Evolutionary conservation across 1,284 basidiomycete species (phyloP), one percentile per base, ranked within the genome.

Genomic region (Puccinia hordei): DNA sequence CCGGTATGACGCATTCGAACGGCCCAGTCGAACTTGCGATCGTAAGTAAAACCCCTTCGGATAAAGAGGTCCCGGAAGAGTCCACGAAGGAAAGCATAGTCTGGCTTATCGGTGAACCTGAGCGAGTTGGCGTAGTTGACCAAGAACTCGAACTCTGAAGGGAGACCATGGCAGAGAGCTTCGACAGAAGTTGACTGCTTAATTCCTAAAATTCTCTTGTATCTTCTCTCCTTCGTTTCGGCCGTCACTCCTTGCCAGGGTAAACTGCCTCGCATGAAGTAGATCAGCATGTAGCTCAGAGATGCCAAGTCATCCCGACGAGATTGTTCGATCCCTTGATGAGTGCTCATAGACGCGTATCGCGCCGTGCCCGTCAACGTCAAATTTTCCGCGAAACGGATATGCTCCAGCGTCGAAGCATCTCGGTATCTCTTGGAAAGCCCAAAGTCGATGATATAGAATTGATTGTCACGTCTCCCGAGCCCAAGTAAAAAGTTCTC

Each of bases 401-500:
- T 99, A 87, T 99, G 97, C 63, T 98, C 90, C 86, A 99, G 96
- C 78, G 97, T 99, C 91, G 98, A 98, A 61, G 96, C 95, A 88
- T 99, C 96, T 82, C 97, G 91, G 90, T 97, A 99, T 89, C 98
- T 98, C 90, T 99, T 99, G 63, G 97, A 96, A 75, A 99, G 90
- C 89, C 97, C 97, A 83, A 99, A 99, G 87, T 99, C 97, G 86
- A 99, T 55, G 5, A 24, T 55, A 19, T 24, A 55, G 8, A 55
- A 55, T 88, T 99, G 97, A 55, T 97, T 99, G 83, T 95, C 96
- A 83, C 96, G 94, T 89, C 98, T 99, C 83, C 96, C 97, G 82
- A 99, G 98, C 61, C 97, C 97, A 95, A 99, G 98, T 85, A 98
- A 88, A 89, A 99, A 98, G 88, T 99, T 99, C 89, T 99, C 96